Conservation (phyloP, 2,329 filamentous ascomycete genomes). For the Hypomyces perniciosus region DNA sequence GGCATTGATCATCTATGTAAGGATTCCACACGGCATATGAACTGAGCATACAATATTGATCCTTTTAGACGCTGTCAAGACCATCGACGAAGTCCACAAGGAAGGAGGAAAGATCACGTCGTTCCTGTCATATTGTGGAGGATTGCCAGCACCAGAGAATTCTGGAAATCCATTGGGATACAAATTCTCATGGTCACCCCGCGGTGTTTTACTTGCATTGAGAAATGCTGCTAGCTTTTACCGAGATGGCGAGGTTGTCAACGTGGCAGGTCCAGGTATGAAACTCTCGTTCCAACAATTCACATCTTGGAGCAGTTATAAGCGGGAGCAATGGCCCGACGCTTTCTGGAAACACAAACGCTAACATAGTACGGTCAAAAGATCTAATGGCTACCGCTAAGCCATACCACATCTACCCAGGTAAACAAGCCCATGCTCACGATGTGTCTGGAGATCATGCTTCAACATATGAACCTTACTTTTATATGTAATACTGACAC, state of each 20-base stretch:
- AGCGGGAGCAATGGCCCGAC: slow-evolving; percentile 10
- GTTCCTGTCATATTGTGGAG: slow-evolving; percentile 83
- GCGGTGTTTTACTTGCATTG: slow-evolving; percentile 82
- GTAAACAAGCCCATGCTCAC: neutral
- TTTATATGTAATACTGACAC: too few species aligned
- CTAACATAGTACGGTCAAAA: slow-evolving; percentile 54
- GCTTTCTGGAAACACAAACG: slow-evolving; percentile 46
- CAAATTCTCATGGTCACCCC: slow-evolving; percentile 73
- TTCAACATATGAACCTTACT: too few species aligned
- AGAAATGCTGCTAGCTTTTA: slow-evolving; percentile 80
- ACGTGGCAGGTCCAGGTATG: slow-evolving; percentile 56
- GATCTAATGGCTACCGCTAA: slow-evolving; percentile 80
- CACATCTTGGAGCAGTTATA: slow-evolving; percentile 80
- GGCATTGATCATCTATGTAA: slow-evolving; percentile 61
- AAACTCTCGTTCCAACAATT: slow-evolving; percentile 65
- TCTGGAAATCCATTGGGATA: slow-evolving; percentile 89
- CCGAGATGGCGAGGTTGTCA: slow-evolving; percentile 68
- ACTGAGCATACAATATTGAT: neutral
- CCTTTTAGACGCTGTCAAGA: slow-evolving; percentile 62
- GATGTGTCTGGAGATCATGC: too few species aligned
- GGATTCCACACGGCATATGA: neutral
- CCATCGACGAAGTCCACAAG: slow-evolving; percentile 80
- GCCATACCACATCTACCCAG: slow-evolving; percentile 82
- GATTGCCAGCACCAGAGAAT: slow-evolving; percentile 57
- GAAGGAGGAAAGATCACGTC: slow-evolving; percentile 77